phyloP scores from a whole-genome alignment of 2,329 filamentous ascomycete genomes.

The Emergomyces orientalis region DNA sequence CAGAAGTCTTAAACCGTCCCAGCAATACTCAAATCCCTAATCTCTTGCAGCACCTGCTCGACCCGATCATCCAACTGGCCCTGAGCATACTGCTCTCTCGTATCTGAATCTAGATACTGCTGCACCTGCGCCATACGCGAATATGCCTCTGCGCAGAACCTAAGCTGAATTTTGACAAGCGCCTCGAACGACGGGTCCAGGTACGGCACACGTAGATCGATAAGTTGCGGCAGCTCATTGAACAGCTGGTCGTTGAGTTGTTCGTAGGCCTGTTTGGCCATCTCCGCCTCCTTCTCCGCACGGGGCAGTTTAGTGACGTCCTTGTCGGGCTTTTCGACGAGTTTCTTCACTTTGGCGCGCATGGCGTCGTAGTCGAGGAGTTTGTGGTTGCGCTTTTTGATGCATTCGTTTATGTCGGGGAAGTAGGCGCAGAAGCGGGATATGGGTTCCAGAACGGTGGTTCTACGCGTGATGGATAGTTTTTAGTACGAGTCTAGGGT shows the following conservation, averaged over 20 bases:
- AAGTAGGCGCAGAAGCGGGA: constrained; percentile 96
- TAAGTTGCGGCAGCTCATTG: constrained; percentile 84
- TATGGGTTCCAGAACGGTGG: constrained; percentile 92
- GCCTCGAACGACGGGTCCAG: constrained; percentile 96
- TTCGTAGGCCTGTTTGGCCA: constrained; percentile 88
- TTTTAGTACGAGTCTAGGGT: background rate
- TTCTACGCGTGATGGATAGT: constrained; percentile 39
- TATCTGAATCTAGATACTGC: constrained; percentile 93
- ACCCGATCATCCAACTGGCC: constrained; percentile 86
- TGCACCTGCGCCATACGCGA: constrained; percentile 98
- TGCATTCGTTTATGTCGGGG: constrained; percentile 97
- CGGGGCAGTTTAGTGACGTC: constrained; percentile 93
- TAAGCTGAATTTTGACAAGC: constrained; percentile 93
- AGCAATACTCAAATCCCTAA: constrained; percentile 88
- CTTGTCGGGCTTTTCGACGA: constrained; percentile 98
- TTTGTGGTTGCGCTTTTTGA: constrained; percentile 95
- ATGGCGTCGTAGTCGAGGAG: constrained; percentile 96
- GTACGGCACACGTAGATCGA: constrained; percentile 93
- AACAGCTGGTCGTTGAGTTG: constrained; percentile 95
- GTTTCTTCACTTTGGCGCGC: constrained; percentile 90
- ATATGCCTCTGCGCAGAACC: constrained; percentile 97
- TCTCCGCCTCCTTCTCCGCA: constrained; percentile 91
- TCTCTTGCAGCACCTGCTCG: constrained; percentile 93
- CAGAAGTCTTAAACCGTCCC: constrained; percentile 48
- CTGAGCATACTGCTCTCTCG: constrained; percentile 88